phyloP scores from a whole-genome alignment of 2,329 filamentous ascomycete genomes.

The Neofusicoccum kwambonambiense region DNA sequence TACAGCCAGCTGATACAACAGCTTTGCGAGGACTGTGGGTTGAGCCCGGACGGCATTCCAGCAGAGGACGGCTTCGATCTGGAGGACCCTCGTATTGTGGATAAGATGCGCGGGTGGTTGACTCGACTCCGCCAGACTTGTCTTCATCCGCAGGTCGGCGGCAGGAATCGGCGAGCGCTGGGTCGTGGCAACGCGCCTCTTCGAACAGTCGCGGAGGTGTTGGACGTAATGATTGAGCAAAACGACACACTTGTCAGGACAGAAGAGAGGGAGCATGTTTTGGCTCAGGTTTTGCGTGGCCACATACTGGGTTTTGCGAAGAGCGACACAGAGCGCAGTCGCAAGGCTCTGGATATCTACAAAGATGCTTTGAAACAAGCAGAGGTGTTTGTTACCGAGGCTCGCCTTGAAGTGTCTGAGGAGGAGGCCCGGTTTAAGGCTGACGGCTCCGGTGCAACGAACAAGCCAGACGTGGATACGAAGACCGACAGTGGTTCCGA shows the following conservation, averaged over 20 bases:
- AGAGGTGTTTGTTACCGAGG: conserved; percentile 58
- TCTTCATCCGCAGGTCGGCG: conserved; percentile 79
- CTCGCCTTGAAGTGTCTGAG: conserved; percentile 58
- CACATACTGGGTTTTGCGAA: conserved; percentile 78
- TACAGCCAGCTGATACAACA: conserved; percentile 74
- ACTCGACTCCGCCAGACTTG: conserved; percentile 77
- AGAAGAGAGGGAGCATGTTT: conserved; percentile 67
- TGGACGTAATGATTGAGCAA: conserved; percentile 89
- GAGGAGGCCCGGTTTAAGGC: conserved; percentile 45
- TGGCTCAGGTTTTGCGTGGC: conserved; percentile 65
- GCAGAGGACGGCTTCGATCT: conserved; percentile 62
- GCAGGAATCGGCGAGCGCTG: conserved; percentile 62
- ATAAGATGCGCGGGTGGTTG: conserved; percentile 78
- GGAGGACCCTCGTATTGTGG: conserved; percentile 50
- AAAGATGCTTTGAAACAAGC: conserved; percentile 45
- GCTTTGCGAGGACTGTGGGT: conserved; percentile 68
- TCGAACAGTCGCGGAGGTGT: conserved; percentile 79
- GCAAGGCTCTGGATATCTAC: conserved; percentile 71
- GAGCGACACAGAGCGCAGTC: conserved; percentile 50
- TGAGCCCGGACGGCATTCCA: conserved; percentile 65
- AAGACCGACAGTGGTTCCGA: conserved; percentile 29
- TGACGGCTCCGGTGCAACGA: conserved; percentile 29
- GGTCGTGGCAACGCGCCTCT: conserved; percentile 65
- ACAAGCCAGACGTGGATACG: conserved; percentile 23
- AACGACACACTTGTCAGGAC: conserved; percentile 65